phyloP scores from a whole-genome alignment of 2,329 filamentous ascomycete species.

The Clonostachys chloroleuca region DNA sequence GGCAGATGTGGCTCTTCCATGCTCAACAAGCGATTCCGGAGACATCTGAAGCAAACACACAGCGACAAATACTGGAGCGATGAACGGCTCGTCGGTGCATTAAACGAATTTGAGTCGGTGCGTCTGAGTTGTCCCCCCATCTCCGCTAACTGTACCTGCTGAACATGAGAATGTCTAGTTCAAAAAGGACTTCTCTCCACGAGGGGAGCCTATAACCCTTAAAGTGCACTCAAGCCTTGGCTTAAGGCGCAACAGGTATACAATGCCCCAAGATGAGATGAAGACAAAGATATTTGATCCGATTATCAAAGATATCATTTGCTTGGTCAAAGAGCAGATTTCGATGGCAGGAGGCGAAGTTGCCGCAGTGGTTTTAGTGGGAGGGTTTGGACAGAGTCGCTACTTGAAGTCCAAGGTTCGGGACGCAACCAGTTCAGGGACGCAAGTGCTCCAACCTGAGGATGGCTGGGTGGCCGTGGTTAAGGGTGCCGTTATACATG shows the following conservation, averaged over 20 bases:
- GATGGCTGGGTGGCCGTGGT: conserved; percentile 46
- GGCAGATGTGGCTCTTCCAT: conserved; percentile 44
- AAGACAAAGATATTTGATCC: conserved; percentile 48
- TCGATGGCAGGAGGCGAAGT: conserved; percentile 25
- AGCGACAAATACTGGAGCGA: conserved; percentile 36
- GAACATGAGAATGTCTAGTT: conserved; percentile 19
- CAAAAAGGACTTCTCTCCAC: conserved; percentile 29
- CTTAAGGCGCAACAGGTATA: conserved; percentile 19
- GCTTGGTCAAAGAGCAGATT: conserved; percentile 34
- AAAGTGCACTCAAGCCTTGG: conserved; percentile 24
- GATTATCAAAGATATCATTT: conserved; percentile 35
- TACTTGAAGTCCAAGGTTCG: conserved; percentile 36
- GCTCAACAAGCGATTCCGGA: conserved; percentile 41
- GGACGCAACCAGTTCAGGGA: conserved; percentile 21
- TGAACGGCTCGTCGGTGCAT: conserved; percentile 29
- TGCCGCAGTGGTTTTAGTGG: conserved; percentile 38
- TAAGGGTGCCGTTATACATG: conserved; percentile 42
- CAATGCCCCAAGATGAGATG: conserved; percentile 52
- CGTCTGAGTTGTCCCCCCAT: conserved; percentile 11
- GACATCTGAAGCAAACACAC: conserved; percentile 35
- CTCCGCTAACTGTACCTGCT: conserved; percentile 26
- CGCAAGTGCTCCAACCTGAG: conserved; percentile 40
- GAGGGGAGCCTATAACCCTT: conserved; percentile 27
- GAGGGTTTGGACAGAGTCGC: conserved; percentile 40
- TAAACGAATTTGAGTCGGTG: conserved; percentile 36